phyloP scores from a whole-genome alignment of 768 basidiomycete species.

The Lactifluus piperatus region DNA sequence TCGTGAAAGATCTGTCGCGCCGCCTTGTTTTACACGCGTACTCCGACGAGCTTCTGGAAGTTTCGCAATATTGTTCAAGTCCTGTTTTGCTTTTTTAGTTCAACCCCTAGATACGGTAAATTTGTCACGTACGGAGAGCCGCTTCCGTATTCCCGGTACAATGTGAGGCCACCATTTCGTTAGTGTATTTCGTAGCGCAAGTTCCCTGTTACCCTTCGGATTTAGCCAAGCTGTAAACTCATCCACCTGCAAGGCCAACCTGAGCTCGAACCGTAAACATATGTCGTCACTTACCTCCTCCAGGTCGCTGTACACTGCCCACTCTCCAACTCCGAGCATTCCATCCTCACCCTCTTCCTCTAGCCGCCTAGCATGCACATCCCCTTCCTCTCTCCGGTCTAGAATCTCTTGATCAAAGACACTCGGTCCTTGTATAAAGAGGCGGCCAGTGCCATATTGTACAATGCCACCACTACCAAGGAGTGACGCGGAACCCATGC shows the following conservation, averaged over 20 bases:
- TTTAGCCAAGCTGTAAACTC: slow-evolving; percentile 86
- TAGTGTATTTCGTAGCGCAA: slow-evolving; percentile 65
- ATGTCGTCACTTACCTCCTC: slow-evolving; percentile 60
- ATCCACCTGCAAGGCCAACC: slow-evolving; percentile 49
- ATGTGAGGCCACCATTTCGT: slow-evolving; percentile 83
- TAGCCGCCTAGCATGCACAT: slow-evolving; percentile 48
- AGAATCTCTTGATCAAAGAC: slow-evolving; percentile 71
- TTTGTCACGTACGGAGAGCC: slow-evolving; percentile 54
- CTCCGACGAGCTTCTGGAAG: slow-evolving; percentile 77
- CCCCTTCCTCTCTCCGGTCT: slow-evolving; percentile 45
- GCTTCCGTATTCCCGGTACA: slow-evolving; percentile 67
- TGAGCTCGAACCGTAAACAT: background rate
- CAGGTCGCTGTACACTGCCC: slow-evolving; percentile 83
- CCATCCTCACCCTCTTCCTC: slow-evolving; percentile 80
- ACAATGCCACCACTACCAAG: slow-evolving; percentile 70
- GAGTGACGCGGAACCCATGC: slow-evolving; percentile 77
- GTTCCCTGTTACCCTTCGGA: slow-evolving; percentile 82
- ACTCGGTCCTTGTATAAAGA: slow-evolving; percentile 91
- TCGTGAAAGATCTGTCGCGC: slow-evolving; percentile 54
- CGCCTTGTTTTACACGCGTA: slow-evolving; percentile 44
- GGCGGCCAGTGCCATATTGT: slow-evolving; percentile 79
- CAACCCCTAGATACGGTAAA: background rate
- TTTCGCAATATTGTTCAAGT: slow-evolving; percentile 58
- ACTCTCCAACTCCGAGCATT: slow-evolving; percentile 66
- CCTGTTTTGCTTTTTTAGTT: slow-evolving; percentile 33